These are phyloP conservation scores for Thraustochytrium sp. DNA, from an alignment of 352 stramenopile genomes.

Conservation along the genomic window DNA sequence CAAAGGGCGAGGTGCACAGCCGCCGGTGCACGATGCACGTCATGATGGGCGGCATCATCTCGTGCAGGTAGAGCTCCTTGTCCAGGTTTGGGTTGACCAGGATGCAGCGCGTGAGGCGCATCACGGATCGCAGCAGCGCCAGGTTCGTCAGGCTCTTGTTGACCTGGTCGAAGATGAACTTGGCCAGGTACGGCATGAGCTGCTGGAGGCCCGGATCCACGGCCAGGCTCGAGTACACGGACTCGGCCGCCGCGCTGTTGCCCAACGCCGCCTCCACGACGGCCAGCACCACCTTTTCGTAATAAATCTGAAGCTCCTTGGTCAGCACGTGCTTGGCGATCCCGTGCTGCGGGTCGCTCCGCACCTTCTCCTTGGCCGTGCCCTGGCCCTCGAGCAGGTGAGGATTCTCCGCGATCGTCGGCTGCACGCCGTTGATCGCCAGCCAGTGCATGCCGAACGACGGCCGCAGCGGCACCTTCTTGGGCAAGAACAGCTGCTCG, in stretches of 20 bases:
- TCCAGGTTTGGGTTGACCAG: slow-evolving; percentile 81
- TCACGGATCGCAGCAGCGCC: slow-evolving; percentile 68
- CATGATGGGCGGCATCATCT: slow-evolving; percentile 83
- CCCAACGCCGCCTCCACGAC: slow-evolving; percentile 19
- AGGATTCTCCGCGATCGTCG: slow-evolving; percentile 59
- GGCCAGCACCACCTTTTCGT: slow-evolving; percentile 44
- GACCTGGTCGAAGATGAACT: slow-evolving; percentile 73
- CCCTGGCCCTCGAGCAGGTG: slow-evolving; percentile 28
- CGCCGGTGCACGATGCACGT: slow-evolving; percentile 82
- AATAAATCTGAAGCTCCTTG: slow-evolving; percentile 80
- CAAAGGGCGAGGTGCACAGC: slow-evolving; percentile 69
- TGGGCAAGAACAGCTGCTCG: slow-evolving; percentile 17
- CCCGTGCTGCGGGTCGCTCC: background rate
- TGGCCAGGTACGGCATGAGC: slow-evolving; percentile 75
- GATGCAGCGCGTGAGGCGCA: slow-evolving; percentile 77
- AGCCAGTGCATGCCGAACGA: slow-evolving; percentile 57
- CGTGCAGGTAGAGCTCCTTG: slow-evolving; percentile 87
- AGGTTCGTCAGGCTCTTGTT: slow-evolving; percentile 74
- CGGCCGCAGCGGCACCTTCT: slow-evolving; percentile 47
- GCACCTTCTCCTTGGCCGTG: slow-evolving; percentile 14
- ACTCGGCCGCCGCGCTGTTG: slow-evolving; percentile 49
- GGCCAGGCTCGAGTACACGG: slow-evolving; percentile 63
- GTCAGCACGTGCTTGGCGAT: slow-evolving; percentile 59
- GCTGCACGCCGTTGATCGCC: slow-evolving; percentile 58
- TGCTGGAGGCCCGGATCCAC: slow-evolving; percentile 77